A percentile compares a stretch with the other conserved stretches of the same genome.
These are phyloP conservation scores for Diaporthe citri DNA, from an alignment of 2,329 filamentous ascomycete species.

Conservation along the genomic window DNA sequence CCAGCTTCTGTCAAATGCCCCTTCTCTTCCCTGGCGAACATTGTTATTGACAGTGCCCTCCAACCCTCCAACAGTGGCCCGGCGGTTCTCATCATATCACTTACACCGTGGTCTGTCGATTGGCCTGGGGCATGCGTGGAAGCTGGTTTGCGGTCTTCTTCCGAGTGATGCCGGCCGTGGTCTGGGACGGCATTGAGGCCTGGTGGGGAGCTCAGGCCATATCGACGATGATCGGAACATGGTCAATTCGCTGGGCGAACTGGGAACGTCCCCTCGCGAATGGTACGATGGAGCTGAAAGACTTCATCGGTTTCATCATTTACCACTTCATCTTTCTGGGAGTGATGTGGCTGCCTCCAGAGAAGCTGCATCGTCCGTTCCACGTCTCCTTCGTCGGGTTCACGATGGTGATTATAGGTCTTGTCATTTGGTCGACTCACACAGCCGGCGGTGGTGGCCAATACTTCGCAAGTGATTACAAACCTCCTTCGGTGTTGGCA, in stretches of 20 bases:
- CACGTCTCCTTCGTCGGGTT: slow-evolving; percentile 28
- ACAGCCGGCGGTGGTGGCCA: slow-evolving; percentile 23
- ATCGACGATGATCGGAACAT: slow-evolving; percentile 33
- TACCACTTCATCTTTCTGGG: slow-evolving; percentile 28
- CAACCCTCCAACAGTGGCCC: slow-evolving; percentile 22
- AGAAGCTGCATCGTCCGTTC: slow-evolving; percentile 33
- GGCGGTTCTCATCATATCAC: slow-evolving; percentile 33
- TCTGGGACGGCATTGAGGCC: slow-evolving; percentile 34
- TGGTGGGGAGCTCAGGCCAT: slow-evolving; percentile 35
- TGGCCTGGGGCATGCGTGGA: slow-evolving; percentile 33
- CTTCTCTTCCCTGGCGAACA: neutral
- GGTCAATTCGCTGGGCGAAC: slow-evolving; percentile 18
- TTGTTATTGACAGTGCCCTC: neutral
- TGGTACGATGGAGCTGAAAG: slow-evolving; percentile 32
- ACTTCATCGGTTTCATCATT: slow-evolving; percentile 34
- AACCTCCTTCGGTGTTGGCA: slow-evolving; percentile 29
- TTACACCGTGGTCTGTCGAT: slow-evolving; percentile 18
- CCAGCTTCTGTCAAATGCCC: neutral
- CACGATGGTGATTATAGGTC: slow-evolving; percentile 23
- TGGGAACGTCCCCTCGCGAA: slow-evolving; percentile 26
- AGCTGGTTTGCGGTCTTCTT: slow-evolving; percentile 33
- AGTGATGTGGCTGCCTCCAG: slow-evolving; percentile 34
- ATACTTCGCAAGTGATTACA: slow-evolving; percentile 24
- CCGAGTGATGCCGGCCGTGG: slow-evolving; percentile 34
- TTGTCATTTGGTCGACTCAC: slow-evolving; percentile 33